phyloP scores from a whole-genome alignment of 495 filamentous ascomycete genomes.

The Penicillium simplicissimum region DNA sequence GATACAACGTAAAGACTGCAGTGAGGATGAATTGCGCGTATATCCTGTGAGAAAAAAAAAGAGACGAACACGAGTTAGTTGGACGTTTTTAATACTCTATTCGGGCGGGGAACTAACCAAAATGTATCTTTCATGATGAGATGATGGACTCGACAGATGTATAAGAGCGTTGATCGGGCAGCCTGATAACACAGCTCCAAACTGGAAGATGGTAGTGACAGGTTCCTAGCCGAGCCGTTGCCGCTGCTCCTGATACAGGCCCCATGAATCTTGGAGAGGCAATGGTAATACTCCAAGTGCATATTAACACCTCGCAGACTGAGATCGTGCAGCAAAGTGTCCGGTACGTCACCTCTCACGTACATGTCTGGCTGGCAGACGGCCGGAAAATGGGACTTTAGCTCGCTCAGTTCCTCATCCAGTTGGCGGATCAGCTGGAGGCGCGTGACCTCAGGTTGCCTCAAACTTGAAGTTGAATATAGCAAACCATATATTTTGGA shows the following conservation, averaged over 20 bases:
- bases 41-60: not conserved
- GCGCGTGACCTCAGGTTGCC: not conserved
- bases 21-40: constrained; percentile 2
- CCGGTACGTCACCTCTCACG: not conserved
- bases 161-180: not conserved
- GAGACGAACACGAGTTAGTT: not conserved
- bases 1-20: constrained; percentile 2
- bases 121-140: constrained; percentile 2
- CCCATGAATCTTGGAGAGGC: constrained; percentile 1
- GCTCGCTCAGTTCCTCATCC: constrained; percentile 1
- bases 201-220: constrained; percentile 2
- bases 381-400: not conserved
- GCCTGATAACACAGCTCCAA: constrained; percentile 2
- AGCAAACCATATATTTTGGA: not conserved
- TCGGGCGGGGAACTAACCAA: not conserved
- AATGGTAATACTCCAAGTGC: constrained; percentile 5
- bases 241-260: not conserved
- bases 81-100: too few species aligned
- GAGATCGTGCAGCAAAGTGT: constrained; percentile 1
- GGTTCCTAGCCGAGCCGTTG: not conserved
- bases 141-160: not conserved
- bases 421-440: not conserved
- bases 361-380: constrained; percentile 2
- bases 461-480: not conserved
- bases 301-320: constrained; percentile 1